Evolutionary conservation across 345 rosid genomes (phyloP), one percentile per base, ranked within the genome.

Genomic region (Hibiscus syriacus): DNA sequence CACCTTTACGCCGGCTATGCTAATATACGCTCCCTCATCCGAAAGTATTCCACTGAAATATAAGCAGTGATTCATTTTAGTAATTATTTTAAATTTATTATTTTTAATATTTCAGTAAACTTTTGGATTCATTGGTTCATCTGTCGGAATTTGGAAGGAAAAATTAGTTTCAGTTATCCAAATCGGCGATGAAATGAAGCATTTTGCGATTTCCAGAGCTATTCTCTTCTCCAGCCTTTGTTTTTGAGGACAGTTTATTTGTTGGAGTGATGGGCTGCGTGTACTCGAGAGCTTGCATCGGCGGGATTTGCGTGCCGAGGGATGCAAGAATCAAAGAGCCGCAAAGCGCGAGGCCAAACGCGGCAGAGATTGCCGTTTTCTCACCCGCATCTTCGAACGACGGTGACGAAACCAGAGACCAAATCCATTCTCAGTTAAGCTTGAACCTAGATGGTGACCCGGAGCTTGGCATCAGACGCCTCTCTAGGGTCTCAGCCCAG

Each of bases 401-500:
- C 23, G 82, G 59, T 2, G 92, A 79, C 39, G 96, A 86, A 70
- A 72, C 14, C 10, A 11, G 83, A 30, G 92, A 89, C 72, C 86
- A 76, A 52, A 69, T 84, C 75, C 80, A 81, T 64, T 53, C 73
- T 50, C 85, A 81, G 50, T 71, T 82, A 14, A 63, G 78, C 49
- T 64, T 58, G 25, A 62, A 66, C 32, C 68, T 78, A 55, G 22
- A 34, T 7, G 73, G 73, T 23, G 92, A 85, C 67, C 81, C 81
- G 6, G 97, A 90, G 38, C 77, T 81, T 22, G 97, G 88, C 26
- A 89, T 94, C 66, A 81, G 90, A 7, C 76, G 97, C 13, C 87
- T 91, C 53, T 86, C 96, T 66, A 85, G 99, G 84, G 97, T 94
- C 69, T 94, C 99, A 0, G 70, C 96, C 63, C 99, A 94, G 77